Conservation (phyloP, 768 basidiomycete species). For the Leccinum truebloodii region DNA sequence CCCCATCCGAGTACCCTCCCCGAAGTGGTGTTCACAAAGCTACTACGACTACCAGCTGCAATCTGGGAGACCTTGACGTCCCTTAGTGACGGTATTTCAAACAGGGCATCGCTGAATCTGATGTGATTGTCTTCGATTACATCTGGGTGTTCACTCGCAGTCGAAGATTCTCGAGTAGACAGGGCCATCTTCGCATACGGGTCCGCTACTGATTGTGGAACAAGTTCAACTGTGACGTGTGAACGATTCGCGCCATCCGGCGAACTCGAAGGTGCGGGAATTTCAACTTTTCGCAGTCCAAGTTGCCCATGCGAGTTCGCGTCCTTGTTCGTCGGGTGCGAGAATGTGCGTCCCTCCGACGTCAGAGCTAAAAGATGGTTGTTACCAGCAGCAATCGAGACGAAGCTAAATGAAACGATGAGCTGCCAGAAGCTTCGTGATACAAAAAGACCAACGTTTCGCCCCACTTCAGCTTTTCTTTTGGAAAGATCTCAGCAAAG, state of each 20-base stretch:
- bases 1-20: conserved; percentile 89
- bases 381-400: conserved; percentile 69
- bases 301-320: conserved; percentile 87
- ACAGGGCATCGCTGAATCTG: conserved; percentile 66
- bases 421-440: conserved; percentile 5
- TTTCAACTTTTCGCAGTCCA: conserved; percentile 66
- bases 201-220: conserved; percentile 55
- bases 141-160: conserved; percentile 30
- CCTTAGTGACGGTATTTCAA: conserved; percentile 73
- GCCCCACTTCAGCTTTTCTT: conserved; percentile 53
- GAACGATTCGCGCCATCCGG: conserved; percentile 21
- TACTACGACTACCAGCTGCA: conserved; percentile 69
- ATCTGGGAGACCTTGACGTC: conserved; percentile 67
- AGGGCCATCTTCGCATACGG: conserved; percentile 50
- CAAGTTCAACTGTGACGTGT: conserved; percentile 51
- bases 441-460: conserved; percentile 57
- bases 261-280: conserved; percentile 35
- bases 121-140: conserved; percentile 44
- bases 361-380: conserved; percentile 75
- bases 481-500: conserved; percentile 61
- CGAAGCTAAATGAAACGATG: conserved; percentile 49
- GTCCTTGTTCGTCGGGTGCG: conserved; percentile 68
- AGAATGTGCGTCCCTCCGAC: conserved; percentile 72
- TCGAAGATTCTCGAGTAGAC: conserved; percentile 30
- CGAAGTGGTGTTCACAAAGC: conserved; percentile 65